A percentile compares a stretch with the other conserved stretches of the same genome.
These are phyloP conservation scores for Cetraspora pellucida DNA, from an alignment of 192 early-diverging fungal genomes.

Conservation along the genomic window DNA sequence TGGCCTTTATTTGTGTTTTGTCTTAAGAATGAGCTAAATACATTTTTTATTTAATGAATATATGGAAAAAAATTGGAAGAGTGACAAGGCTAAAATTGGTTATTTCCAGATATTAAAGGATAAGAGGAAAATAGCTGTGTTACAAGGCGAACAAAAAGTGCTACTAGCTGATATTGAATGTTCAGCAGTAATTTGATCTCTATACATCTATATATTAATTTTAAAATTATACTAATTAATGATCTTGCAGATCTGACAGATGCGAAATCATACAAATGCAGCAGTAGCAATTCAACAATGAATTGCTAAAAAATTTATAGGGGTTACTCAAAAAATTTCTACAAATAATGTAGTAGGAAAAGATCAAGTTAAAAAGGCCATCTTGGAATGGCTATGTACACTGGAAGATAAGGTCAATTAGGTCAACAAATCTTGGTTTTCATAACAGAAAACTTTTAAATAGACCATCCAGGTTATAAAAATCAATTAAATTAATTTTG, in stretches of 20 bases:
- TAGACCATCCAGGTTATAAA: no score
- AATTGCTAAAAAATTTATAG: conserved; percentile 9
- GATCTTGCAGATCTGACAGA: background rate
- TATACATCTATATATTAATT: background rate
- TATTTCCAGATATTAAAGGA: no score
- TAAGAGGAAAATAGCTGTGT: conserved; percentile 8
- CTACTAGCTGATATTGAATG: background rate
- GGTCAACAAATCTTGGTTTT: background rate
- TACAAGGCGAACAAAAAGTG: background rate
- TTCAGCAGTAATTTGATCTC: background rate
- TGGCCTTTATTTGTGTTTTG: background rate
- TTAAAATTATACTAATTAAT: background rate
- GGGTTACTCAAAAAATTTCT: background rate
- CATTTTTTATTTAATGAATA: background rate
- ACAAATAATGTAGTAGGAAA: background rate
- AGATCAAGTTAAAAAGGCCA: background rate
- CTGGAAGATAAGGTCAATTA: background rate
- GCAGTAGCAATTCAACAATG: background rate
- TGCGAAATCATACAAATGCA: conserved; percentile 10
- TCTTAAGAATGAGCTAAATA: no score
- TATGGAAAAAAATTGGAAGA: background rate
- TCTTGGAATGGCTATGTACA: conserved; percentile 2
- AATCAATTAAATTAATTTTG: no score
- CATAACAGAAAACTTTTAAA: no score
- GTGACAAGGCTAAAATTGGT: background rate